A percentile compares a stretch with the other conserved stretches of the same genome.
phyloP scores from a whole-genome alignment of 2,329 filamentous ascomycete species.

The Emericellopsis atlantica region DNA sequence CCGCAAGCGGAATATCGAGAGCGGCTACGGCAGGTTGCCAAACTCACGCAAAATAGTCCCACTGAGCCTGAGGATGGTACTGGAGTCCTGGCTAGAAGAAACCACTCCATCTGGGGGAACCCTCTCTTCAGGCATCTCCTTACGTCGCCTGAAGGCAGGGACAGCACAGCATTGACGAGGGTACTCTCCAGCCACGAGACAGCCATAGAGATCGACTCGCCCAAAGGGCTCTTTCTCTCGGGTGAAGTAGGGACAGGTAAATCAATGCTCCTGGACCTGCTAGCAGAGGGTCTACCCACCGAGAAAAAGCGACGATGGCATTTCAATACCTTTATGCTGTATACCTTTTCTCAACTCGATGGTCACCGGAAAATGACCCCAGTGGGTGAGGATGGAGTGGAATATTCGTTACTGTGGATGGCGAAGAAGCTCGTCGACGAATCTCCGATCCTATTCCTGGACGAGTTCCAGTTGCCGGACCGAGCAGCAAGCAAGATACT shows the following conservation, averaged over 20 bases:
- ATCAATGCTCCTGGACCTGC: slow-evolving; percentile 71
- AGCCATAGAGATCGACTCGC: slow-evolving; percentile 59
- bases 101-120: slow-evolving; percentile 44
- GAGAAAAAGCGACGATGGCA: slow-evolving; percentile 65
- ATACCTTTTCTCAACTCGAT: slow-evolving; percentile 62
- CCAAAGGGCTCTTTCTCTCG: slow-evolving; percentile 63
- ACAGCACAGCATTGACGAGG: slow-evolving; percentile 52
- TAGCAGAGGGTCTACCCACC: slow-evolving; percentile 67
- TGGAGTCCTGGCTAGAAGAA: slow-evolving; percentile 31
- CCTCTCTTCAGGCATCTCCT: slow-evolving; percentile 49
- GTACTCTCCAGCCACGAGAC: slow-evolving; percentile 60
- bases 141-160: slow-evolving; percentile 37
- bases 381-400: neutral
- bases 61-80: slow-evolving; percentile 14
- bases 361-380: slow-evolving; percentile 35
- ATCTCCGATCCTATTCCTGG: slow-evolving; percentile 65
- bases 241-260: slow-evolving; percentile 78
- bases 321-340: slow-evolving; percentile 79
- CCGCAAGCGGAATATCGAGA: slow-evolving; percentile 57
- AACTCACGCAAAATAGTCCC: slow-evolving; percentile 4
- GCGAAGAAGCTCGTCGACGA: slow-evolving; percentile 64
- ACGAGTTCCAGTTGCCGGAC: slow-evolving; percentile 77
- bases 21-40: slow-evolving; percentile 46
- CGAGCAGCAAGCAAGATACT: slow-evolving; percentile 67
- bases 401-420: slow-evolving; percentile 62